Percentiles rank a stretch among this genome's conserved stretches.
phyloP scores from a whole-genome alignment of 495 filamentous ascomycete genomes.

The Saxispiralis lemnorum region DNA sequence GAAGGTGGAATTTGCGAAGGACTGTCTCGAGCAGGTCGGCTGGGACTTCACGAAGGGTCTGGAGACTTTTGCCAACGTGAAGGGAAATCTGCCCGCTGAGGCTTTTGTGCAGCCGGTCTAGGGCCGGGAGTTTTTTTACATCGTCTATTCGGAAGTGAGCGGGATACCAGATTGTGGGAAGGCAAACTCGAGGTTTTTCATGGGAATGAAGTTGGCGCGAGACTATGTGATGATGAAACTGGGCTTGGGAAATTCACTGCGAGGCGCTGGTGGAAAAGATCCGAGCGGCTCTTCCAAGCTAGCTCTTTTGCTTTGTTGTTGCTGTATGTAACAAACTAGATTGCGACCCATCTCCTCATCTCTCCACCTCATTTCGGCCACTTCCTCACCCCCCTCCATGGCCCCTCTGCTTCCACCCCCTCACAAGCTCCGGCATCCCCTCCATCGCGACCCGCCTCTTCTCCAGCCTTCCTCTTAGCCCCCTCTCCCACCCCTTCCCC shows the following conservation, averaged over 20 bases:
- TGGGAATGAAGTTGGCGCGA: too few relatives aligned
- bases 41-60: constrained; percentile 60
- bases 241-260: too few relatives aligned
- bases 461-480: constrained; percentile 66
- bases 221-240: too few relatives aligned
- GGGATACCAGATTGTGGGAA: too few relatives aligned
- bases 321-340: too few relatives aligned
- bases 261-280: too few relatives aligned
- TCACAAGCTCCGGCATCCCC: constrained; percentile 77
- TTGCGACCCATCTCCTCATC: too few relatives aligned
- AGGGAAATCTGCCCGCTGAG: constrained; percentile 14
- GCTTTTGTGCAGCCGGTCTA: constrained; percentile 10
- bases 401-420: constrained; percentile 83
- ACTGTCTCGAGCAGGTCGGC: constrained; percentile 50
- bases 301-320: too few relatives aligned
- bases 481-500: constrained; percentile 84
- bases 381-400: constrained; percentile 74
- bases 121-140: neutral
- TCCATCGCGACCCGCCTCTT: constrained; percentile 79
- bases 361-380: constrained; percentile 23
- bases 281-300: too few relatives aligned
- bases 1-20: constrained; percentile 51
- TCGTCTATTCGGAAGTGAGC: too few relatives aligned
- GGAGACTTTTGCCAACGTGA: constrained; percentile 44
- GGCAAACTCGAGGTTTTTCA: too few relatives aligned